A percentile compares a stretch with the other conserved stretches of the same genome.
Evolutionary conservation across 345 rosid genomes (phyloP).

Genomic region (Durio zibethinus): DNA sequence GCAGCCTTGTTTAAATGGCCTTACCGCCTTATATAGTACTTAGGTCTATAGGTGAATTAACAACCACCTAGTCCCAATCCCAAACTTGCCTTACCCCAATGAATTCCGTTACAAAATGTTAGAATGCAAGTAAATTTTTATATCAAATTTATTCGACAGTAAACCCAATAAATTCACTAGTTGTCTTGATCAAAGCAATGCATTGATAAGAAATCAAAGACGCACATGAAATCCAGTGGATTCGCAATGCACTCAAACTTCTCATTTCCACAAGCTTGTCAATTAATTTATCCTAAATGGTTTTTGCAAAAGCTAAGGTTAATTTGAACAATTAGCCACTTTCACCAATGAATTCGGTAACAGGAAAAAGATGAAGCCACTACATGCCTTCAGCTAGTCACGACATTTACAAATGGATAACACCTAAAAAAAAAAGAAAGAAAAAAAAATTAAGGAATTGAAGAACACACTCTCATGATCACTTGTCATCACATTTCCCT

Average conservation of each 20-base stretch:
- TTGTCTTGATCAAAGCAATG: not conserved
- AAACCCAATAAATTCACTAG: not conserved
- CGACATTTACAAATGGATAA: conserved; percentile 2
- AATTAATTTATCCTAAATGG: not conserved
- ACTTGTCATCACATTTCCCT: not conserved
- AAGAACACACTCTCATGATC: not conserved
- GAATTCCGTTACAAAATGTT: not conserved
- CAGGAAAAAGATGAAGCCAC: not conserved
- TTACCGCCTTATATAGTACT: too few species aligned
- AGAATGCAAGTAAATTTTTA: not conserved
- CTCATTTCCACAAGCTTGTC: not conserved
- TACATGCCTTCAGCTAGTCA: not conserved
- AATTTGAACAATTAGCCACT: not conserved
- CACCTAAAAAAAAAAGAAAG: not conserved
- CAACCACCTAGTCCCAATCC: not conserved
- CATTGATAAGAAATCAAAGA: not conserved
- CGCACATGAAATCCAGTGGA: not conserved
- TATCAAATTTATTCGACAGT: not conserved
- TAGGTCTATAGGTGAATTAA: not conserved
- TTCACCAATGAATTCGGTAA: too few species aligned
- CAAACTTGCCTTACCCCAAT: not conserved
- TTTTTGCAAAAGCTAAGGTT: not conserved
- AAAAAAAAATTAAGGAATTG: not conserved
- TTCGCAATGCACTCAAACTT: not conserved
- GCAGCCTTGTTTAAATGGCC: too few species aligned